These are phyloP conservation scores for Hirsutella thompsonii DNA, from an alignment of 2,329 filamentous ascomycete genomes.

Conservation along the genomic window DNA sequence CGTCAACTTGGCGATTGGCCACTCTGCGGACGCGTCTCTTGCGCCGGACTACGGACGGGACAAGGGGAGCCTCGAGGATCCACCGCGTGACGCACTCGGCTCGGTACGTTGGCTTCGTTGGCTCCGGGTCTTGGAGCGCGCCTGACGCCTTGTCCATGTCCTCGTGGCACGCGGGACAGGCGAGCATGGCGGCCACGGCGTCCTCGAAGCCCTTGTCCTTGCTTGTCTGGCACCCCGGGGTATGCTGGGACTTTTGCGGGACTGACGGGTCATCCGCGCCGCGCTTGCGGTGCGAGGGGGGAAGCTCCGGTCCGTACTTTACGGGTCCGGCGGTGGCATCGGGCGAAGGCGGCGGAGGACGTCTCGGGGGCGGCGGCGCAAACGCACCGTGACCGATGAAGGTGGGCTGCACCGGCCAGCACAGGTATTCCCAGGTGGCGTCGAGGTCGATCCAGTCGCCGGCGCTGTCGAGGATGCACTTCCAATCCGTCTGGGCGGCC, in stretches of 20 bases:
- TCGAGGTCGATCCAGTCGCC: conserved; percentile 58
- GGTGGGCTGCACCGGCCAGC: conserved; percentile 44
- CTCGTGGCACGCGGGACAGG: too few relatives aligned
- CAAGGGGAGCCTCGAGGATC: conserved; percentile 46
- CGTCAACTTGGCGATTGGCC: conserved; percentile 1
- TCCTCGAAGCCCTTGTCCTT: too few relatives aligned
- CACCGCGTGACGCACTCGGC: conserved; percentile 57
- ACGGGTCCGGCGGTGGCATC: neutral
- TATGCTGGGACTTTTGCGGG: too few relatives aligned
- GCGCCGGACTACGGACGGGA: conserved; percentile 20
- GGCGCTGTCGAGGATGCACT: conserved; percentile 55
- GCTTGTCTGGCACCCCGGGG: too few relatives aligned
- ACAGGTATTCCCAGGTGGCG: conserved; percentile 58
- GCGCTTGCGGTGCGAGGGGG: too few relatives aligned
- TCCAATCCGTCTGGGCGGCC: conserved; percentile 67
- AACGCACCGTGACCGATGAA: too few relatives aligned
- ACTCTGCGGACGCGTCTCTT: conserved; percentile 20
- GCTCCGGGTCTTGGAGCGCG: conserved; percentile 37
- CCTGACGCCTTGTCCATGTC: too few relatives aligned
- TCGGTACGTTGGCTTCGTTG: conserved; percentile 51
- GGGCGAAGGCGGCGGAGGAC: neutral
- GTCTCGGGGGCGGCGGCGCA: too few relatives aligned
- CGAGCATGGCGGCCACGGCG: too few relatives aligned
- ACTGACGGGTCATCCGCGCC: too few relatives aligned
- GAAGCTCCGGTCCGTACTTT: too few relatives aligned